Conservation (phyloP, 2,329 filamentous ascomycete genomes). For the Epichloe hybrida region DNA sequence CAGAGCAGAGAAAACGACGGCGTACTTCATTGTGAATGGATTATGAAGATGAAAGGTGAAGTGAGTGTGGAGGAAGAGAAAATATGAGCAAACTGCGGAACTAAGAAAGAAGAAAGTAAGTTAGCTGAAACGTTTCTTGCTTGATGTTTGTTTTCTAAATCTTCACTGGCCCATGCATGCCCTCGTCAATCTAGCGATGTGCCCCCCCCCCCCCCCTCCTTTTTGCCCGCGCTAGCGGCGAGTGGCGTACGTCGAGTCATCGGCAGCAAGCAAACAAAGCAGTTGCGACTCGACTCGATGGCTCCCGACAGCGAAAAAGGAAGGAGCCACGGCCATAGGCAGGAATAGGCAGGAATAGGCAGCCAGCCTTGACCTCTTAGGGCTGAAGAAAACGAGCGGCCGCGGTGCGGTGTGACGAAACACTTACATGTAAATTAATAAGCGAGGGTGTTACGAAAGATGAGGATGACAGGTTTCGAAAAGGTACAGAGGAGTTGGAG, state of each 20-base stretch:
- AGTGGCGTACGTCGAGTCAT: background rate
- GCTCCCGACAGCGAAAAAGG: background rate
- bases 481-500: background rate
- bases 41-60: background rate
- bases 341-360: background rate
- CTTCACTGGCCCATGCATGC: background rate
- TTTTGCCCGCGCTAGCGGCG: no score
- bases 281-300: background rate
- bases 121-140: background rate
- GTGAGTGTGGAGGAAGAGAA: background rate
- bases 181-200: background rate
- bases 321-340: background rate
- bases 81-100: background rate
- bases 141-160: background rate
- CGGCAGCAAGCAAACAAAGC: background rate
- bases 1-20: constrained; percentile 17
- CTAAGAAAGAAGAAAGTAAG: background rate
- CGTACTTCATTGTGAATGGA: constrained; percentile 23
- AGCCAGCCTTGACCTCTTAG: no score
- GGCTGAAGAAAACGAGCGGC: background rate
- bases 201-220: no score
- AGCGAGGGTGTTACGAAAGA: constrained; percentile 1
- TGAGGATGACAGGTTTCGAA: background rate
- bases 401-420: background rate
- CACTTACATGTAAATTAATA: constrained; percentile 1